Percentiles rank a stretch among this genome's conserved stretches.
phyloP scores from a whole-genome alignment of 768 basidiomycete genomes.

The Rhizopogon salebrosus region DNA sequence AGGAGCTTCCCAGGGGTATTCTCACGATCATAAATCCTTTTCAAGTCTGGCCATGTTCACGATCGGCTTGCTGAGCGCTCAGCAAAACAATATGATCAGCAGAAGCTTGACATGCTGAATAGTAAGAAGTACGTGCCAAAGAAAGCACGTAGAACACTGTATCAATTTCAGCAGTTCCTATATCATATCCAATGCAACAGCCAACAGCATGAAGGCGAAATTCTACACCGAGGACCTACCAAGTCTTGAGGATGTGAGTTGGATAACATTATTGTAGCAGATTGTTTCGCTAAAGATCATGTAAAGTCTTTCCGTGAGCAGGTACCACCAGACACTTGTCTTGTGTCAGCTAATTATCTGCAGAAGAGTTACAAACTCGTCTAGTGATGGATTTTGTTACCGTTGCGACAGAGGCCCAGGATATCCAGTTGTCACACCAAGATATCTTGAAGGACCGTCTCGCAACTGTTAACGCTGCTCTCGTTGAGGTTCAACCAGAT shows the following conservation, averaged over 20 bases:
- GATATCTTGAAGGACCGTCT: constrained; percentile 52
- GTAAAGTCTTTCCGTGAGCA: constrained; percentile 63
- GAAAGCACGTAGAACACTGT: not conserved
- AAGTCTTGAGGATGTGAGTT: constrained; percentile 63
- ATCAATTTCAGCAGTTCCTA: constrained; percentile 29
- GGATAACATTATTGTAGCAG: constrained; percentile 6
- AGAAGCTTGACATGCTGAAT: constrained; percentile 71
- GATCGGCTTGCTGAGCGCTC: constrained; percentile 74
- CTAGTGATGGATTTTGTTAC: constrained; percentile 51
- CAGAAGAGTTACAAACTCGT: constrained; percentile 67
- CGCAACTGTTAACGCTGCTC: constrained; percentile 37
- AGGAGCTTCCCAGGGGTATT: not conserved
- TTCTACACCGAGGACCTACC: constrained; percentile 72
- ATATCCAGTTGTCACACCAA: constrained; percentile 53
- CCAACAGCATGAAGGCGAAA: constrained; percentile 64
- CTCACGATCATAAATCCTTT: not conserved
- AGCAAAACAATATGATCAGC: constrained; percentile 71
- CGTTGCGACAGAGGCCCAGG: constrained; percentile 55
- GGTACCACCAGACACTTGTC: not conserved
- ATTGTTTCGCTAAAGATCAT: constrained; percentile 7
- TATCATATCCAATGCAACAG: constrained; percentile 62
- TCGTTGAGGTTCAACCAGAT: constrained; percentile 47
- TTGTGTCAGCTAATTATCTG: not conserved
- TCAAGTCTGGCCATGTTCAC: constrained; percentile 28
- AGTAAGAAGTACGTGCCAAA: constrained; percentile 62